Evolutionary conservation across 2,329 filamentous ascomycete genomes (phyloP).

Genomic region (Xylaria sp.): DNA sequence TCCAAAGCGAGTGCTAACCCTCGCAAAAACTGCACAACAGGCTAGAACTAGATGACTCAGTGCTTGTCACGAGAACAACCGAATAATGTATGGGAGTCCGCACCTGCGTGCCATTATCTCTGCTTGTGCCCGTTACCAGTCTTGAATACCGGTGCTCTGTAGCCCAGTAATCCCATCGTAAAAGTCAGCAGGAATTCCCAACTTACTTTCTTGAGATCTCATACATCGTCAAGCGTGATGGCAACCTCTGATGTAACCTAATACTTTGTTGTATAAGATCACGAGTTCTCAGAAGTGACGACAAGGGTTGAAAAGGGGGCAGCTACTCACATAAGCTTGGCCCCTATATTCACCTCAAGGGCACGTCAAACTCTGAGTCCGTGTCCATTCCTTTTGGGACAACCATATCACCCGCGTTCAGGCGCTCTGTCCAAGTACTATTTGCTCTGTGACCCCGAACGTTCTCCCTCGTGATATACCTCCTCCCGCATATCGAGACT

Average conservation of each 20-base stretch:
- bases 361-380: no score
- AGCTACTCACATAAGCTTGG: constrained; percentile 50
- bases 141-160: constrained; percentile 48
- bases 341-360: constrained; percentile 45
- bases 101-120: constrained; percentile 44
- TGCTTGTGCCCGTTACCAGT: constrained; percentile 48
- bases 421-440: no score
- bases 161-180: constrained; percentile 54
- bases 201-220: background rate
- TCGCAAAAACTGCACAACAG: background rate
- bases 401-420: no score
- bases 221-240: background rate
- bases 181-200: background rate
- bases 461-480: background rate
- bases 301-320: no score
- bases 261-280: background rate
- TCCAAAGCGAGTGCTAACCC: background rate
- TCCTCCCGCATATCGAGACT: background rate
- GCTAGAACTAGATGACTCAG: background rate
- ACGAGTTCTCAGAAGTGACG: background rate
- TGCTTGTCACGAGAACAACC: background rate
- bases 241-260: background rate
- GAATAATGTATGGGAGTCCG: background rate
- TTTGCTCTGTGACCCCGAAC: background rate
- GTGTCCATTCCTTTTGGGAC: no score